A percentile compares a stretch with the other conserved stretches of the same genome.
Evolutionary conservation across 164 flowering plant genomes (phyloP).

Genomic region (Paratinospora sagittata): DNA sequence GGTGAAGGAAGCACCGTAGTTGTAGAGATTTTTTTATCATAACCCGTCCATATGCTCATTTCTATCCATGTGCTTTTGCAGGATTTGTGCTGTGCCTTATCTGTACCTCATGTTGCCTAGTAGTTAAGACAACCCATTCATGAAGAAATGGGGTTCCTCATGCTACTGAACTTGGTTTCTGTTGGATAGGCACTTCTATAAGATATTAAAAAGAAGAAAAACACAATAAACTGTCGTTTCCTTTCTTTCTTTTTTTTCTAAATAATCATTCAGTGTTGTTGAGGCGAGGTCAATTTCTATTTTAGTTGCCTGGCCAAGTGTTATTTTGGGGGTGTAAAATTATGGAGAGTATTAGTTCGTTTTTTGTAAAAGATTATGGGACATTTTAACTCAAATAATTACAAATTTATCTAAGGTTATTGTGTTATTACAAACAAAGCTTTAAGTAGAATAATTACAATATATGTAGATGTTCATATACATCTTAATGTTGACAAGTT

Average conservation of each 20-base stretch:
- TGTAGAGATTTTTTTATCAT: neutral
- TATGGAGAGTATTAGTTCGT: no score
- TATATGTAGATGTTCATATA: no score
- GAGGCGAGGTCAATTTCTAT: conserved; percentile 4
- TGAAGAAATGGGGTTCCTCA: neutral
- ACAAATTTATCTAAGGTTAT: neutral
- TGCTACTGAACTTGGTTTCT: neutral
- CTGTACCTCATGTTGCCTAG: neutral
- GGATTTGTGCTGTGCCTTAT: conserved; percentile 7
- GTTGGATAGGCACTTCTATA: neutral
- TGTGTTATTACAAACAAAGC: no score
- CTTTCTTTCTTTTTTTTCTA: no score
- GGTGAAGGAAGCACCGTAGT: conserved; percentile 18
- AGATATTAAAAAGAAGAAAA: neutral
- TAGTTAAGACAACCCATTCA: neutral
- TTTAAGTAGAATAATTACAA: no score
- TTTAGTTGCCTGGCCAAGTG: conserved; percentile 10
- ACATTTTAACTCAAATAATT: neutral
- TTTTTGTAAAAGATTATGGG: neutral
- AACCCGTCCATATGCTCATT: neutral
- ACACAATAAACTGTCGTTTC: no score
- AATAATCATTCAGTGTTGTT: neutral
- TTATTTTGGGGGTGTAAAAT: no score
- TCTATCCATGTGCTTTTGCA: conserved; percentile 11
- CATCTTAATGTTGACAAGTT: no score